Conservation (phyloP, 148 eudicot genomes). For the Cornus suecica region DNA sequence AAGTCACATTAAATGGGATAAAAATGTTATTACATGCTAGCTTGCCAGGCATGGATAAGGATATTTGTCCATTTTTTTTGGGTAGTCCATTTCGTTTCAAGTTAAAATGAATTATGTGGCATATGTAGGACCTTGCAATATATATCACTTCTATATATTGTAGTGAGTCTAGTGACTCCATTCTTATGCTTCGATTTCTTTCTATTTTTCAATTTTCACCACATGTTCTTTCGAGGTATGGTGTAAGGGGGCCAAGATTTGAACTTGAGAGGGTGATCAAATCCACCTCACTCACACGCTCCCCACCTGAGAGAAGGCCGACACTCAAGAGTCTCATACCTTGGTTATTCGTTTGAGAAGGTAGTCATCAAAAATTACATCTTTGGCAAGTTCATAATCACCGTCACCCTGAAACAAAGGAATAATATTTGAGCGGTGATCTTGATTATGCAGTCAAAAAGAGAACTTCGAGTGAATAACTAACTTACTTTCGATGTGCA, state of each 20-base stretch:
- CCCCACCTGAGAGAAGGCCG: neutral
- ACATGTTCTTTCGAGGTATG: too few species aligned
- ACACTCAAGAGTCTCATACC: slow-evolving; percentile 31
- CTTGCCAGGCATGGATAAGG: neutral
- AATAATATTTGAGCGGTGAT: slow-evolving; percentile 7
- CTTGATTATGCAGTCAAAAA: neutral
- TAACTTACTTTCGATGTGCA: slow-evolving; percentile 81
- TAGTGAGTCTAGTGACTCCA: neutral
- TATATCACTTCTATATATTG: neutral
- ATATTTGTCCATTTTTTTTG: neutral
- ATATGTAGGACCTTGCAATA: neutral
- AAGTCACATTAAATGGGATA: neutral
- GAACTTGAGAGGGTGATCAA: neutral
- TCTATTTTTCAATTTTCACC: too few species aligned
- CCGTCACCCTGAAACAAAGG: slow-evolving; percentile 69
- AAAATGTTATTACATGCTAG: neutral
- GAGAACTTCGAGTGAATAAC: neutral
- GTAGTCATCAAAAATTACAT: slow-evolving; percentile 74
- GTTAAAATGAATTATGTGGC: neutral
- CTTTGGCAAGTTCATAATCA: slow-evolving; percentile 90
- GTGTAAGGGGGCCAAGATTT: neutral
- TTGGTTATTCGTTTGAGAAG: slow-evolving; percentile 60
- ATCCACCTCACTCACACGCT: neutral
- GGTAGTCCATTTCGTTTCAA: neutral
- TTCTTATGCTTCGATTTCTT: too few species aligned